phyloP scores from a whole-genome alignment of 345 rosid genomes.

The Eucalyptus fibrosa region DNA sequence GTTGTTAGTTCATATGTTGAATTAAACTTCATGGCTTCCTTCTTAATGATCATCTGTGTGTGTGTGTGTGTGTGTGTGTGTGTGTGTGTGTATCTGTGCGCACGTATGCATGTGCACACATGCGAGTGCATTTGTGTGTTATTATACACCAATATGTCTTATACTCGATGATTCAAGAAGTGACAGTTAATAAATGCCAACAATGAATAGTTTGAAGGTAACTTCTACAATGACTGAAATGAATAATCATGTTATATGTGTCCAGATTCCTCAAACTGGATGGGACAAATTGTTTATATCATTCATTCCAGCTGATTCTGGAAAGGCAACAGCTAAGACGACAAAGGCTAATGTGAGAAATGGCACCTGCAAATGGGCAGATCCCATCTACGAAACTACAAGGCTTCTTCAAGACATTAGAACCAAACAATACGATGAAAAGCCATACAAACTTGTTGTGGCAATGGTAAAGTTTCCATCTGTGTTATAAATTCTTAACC shows the following conservation, averaged over 20 bases:
- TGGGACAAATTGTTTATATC: slow-evolving; percentile 97
- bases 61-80: not conserved
- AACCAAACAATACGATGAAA: slow-evolving; percentile 73
- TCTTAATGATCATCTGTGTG: not conserved
- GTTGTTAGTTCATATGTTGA: not conserved
- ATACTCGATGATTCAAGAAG: not conserved
- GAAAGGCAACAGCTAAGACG: slow-evolving; percentile 87
- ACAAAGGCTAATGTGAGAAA: slow-evolving; percentile 94
- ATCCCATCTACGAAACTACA: slow-evolving; percentile 96
- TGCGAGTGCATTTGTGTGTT: not conserved
- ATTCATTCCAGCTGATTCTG: slow-evolving; percentile 84
- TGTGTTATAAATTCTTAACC: not conserved
- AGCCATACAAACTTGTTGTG: slow-evolving; percentile 71
- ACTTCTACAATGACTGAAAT: not conserved
- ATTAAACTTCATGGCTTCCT: not conserved
- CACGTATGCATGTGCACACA: too few relatives aligned
- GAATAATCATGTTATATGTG: not conserved
- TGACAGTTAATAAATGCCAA: not conserved
- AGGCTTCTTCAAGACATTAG: slow-evolving; percentile 81
- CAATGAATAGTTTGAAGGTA: not conserved
- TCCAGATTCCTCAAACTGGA: slow-evolving; percentile 80
- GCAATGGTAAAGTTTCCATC: slow-evolving; percentile 54
- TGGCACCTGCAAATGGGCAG: slow-evolving; percentile 96
- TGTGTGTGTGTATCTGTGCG: not conserved
- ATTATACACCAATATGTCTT: not conserved